phyloP scores from a whole-genome alignment of 495 filamentous ascomycete species.

The Neurospora sublineolata region DNA sequence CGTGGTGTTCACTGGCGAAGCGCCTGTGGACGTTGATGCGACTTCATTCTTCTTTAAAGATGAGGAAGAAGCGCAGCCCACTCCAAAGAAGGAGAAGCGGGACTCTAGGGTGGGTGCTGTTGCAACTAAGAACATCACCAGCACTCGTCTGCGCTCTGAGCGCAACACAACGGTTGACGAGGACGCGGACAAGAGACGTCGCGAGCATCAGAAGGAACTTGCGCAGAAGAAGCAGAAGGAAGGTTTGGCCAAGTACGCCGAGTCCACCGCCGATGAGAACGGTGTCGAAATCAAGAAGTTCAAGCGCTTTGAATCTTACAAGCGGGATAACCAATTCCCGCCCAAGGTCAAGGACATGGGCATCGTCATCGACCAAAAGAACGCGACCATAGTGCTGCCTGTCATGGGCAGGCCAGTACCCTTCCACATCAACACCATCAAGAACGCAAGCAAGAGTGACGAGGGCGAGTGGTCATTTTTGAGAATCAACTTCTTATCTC shows the following conservation, averaged over 20 bases:
- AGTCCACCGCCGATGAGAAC: constrained; percentile 71
- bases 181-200: constrained; percentile 74
- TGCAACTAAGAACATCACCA: constrained; percentile 83
- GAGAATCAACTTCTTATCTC: constrained; percentile 93
- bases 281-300: constrained; percentile 91
- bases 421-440: constrained; percentile 98
- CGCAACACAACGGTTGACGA: constrained; percentile 76
- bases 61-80: constrained; percentile 58
- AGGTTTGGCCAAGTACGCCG: constrained; percentile 69
- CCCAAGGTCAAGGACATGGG: constrained; percentile 67
- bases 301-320: constrained; percentile 98
- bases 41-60: constrained; percentile 97
- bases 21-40: constrained; percentile 77
- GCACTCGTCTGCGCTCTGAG: constrained; percentile 86
- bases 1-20: constrained; percentile 85
- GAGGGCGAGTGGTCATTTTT: constrained; percentile 91
- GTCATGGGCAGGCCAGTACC: constrained; percentile 97
- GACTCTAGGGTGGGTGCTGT: constrained; percentile 73
- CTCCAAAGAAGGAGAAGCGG: constrained; percentile 67
- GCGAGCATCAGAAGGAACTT: constrained; percentile 88
- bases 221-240: constrained; percentile 78
- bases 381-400: constrained; percentile 78
- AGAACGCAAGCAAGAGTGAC: constrained; percentile 90
- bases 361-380: constrained; percentile 83
- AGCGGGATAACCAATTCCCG: constrained; percentile 92